Base-by-base conservation (phyloP, 306 rosid species). In the Sicyos baderoa region DNA sequence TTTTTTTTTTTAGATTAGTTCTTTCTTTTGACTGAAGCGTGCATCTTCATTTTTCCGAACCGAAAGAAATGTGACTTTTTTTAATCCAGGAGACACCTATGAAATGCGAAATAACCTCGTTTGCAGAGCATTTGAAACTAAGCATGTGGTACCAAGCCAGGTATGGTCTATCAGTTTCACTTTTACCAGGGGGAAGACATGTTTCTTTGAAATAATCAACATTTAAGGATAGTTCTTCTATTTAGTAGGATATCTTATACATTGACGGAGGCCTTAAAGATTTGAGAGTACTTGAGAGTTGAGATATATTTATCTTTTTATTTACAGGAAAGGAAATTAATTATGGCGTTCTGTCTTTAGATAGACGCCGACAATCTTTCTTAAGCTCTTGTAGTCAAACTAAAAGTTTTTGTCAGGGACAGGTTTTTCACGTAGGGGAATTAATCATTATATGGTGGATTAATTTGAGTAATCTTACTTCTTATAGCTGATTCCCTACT, bases 71-170 rank as follows among this genome's bases (percentile, higher is more conserved):
- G 12, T 55, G 15, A 9, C 67, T n/a, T 47, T 80, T 80, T 68
- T 82, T 66, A 67, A 79, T 86, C 80, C 81, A 93, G 98, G 96
- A 66, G 98, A 93, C 56, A 93, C 98, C n/a, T 93, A 79, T 77
- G 98, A 93, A 76, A 40, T 93, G 79, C 86, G 97, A 67, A 87
- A 83, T 70, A 82, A 93, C 81, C 91, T 93, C 74, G 98, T 93
- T 45, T 96, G 87, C 71, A 89, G 98, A 68, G 87, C 98, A n/a
- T 93, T 93, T 76, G 84, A 70, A 80, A 93, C 98, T 48, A 87
- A 89, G 4, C 98, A 93, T 76, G 91, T 87, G 35, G 88, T 93
- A 57, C 95, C 98, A 8, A 89, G 98, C 80, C 98, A 93, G 98
- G 98, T 93, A 73, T 63, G 68, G 16, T 17, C 23, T 55, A 29